These are phyloP conservation scores for Aspergillus floridensis DNA, from an alignment of 2,329 filamentous ascomycete species.

Conservation along the genomic window DNA sequence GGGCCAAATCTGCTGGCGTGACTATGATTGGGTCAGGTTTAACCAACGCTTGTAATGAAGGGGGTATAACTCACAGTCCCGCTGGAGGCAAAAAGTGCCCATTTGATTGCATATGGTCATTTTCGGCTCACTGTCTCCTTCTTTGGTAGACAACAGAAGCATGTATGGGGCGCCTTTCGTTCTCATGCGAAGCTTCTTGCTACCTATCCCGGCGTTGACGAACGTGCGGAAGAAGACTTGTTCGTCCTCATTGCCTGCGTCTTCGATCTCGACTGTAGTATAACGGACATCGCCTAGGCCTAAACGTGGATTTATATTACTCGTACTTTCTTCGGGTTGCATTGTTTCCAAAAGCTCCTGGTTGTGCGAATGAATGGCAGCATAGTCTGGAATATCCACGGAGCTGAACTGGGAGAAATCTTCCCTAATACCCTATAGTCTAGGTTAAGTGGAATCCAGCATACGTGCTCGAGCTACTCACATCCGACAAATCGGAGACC, in stretches of 20 bases:
- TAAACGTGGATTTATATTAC: slow-evolving; percentile 13
- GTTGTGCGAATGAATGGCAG: slow-evolving; percentile 23
- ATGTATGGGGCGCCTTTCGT: slow-evolving; percentile 34
- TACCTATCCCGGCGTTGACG: slow-evolving; percentile 33
- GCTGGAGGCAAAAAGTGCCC: slow-evolving; percentile 29
- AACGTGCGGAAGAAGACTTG: slow-evolving; percentile 30
- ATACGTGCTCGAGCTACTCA: neutral
- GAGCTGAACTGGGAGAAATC: slow-evolving; percentile 27
- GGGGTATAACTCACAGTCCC: slow-evolving; percentile 26
- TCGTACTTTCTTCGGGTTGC: slow-evolving; percentile 28
- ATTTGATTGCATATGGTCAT: slow-evolving; percentile 34
- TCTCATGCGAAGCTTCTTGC: slow-evolving; percentile 31
- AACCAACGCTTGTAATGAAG: neutral
- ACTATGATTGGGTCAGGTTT: slow-evolving; percentile 14
- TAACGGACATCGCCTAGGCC: slow-evolving; percentile 27
- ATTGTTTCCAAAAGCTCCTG: slow-evolving; percentile 30
- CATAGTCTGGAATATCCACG: slow-evolving; percentile 26
- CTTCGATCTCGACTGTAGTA: slow-evolving; percentile 31
- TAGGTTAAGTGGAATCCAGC: neutral
- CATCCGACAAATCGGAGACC: slow-evolving; percentile 31
- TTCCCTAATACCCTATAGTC: slow-evolving; percentile 26
- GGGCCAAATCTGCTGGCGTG: slow-evolving; percentile 20
- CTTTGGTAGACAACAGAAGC: slow-evolving; percentile 28
- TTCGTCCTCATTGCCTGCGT: slow-evolving; percentile 32
- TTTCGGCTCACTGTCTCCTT: slow-evolving; percentile 34